Base-by-base conservation (phyloP, 345 rosid genomes). In the Ceriops decandra region DNA sequence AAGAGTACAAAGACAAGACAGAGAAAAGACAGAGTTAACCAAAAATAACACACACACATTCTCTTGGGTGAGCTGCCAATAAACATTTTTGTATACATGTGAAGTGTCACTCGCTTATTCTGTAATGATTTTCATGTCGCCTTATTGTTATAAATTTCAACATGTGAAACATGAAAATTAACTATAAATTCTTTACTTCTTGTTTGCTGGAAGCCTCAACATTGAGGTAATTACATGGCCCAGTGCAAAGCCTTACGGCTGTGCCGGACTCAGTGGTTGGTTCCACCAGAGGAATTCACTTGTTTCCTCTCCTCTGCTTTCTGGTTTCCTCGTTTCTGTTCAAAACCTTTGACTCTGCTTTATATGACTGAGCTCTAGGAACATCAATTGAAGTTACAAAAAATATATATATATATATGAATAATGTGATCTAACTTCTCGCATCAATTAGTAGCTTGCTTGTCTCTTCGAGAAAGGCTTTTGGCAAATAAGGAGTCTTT, bases 401-500 rank as follows among this genome's bases (percentile, higher is more conserved):
- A 22, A 22, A 22, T 22, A 22, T 22, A 22, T 22, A 22, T 22
- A 22, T 22, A 22, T 17, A 77, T 74, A 71, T 62, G 73, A 76
- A 71, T 69, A 58, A 35, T 68, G 63, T 46, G 67, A 60, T 66
- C 56, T 59, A 72, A 68, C 63, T 71, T 66, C 65, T 52, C 46
- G 38, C 68, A 42, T 72, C 36, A 7, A 46, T 36, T 8, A 74
- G 75, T 67, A 84, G 74, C 82, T 82, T 57, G 88, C 75, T 76
- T 82, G 92, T 77, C 74, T 80, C 85, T 85, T 92, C 16, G 81
- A 75, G 81, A 92, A 90, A 51, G 99, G 96, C 74, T 95, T 95
- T 85, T 95, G 98, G 71, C 98, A 90, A 76, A 95, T 77, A 31
- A 95, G 97, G 36, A 95, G 96, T 80, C 78, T 92, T 79, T 90